Base-by-base conservation (phyloP, 2,329 filamentous ascomycete genomes). In the Rhytidhysteron rufulum region DNA sequence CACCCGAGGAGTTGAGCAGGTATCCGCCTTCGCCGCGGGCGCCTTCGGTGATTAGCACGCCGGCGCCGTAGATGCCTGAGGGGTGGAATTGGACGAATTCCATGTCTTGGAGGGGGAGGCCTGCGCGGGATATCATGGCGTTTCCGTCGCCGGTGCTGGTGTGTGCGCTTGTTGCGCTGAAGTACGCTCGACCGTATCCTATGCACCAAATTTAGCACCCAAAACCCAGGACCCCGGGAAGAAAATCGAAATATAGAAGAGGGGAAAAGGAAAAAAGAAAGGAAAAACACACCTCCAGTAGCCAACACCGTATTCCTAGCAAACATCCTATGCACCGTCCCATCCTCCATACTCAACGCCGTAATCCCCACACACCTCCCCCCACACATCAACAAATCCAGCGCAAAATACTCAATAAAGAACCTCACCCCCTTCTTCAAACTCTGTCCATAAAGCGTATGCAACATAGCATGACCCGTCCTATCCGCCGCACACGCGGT, bases 81-180 rank as follows among this genome's bases (percentile, higher is more conserved):
- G 71, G 71, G 46, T 75, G 72, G 40, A 75, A 75, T 42, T 74
- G 72, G 2, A 75, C 70, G 43, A 75, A 75, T 42, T 75, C 71
- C 60, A 74, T 69, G 46, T 74, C 71, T 47, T 74, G 71, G 32
- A 73, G 66, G 2, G 71, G 70, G 4, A 75, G 53, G 7, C 71
- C 71, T 4, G 71, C 72, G 49, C 72, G 58, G 18, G 71, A 60
- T 4, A 66, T 70, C 71, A 75, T 75, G 8, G 72, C 71, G 38
- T 68, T 73, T 15, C 72, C 72, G 45, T 75, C 72, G 16, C 71
- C 72, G 1, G 72, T 75, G 21, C 66, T 70, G 6, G 71, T 74
- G 49, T 74, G 71, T 20, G 71, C 71, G 29, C 64, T 69, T 6
- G 72, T 75, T 34, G 69, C 70, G 30, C 67, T 71, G 46, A 74